Evolutionary conservation across 768 basidiomycete species (phyloP).

Genomic region (Leucosporidium creatinivorum): DNA sequence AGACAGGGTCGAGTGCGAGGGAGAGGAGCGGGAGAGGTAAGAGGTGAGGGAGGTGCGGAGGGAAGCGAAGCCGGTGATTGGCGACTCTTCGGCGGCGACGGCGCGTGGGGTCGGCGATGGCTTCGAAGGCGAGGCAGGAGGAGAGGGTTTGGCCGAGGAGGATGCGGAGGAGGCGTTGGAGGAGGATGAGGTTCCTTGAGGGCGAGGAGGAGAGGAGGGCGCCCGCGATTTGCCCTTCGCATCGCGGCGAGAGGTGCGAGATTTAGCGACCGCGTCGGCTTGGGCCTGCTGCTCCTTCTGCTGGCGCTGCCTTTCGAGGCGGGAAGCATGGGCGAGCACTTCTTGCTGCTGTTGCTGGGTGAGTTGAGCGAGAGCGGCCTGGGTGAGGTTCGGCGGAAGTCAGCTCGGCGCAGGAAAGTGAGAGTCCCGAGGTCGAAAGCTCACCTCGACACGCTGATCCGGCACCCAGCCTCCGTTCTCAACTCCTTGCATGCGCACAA

Average conservation of each 20-base stretch:
- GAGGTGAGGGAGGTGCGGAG: slow-evolving; percentile 7
- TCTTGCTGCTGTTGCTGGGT: slow-evolving; percentile 5
- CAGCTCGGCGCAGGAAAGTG: not conserved
- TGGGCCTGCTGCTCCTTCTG: slow-evolving; percentile 1
- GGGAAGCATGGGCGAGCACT: not conserved
- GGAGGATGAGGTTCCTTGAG: too few species aligned
- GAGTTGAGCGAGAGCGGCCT: slow-evolving; percentile 14
- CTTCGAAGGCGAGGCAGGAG: not conserved
- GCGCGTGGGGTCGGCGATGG: not conserved
- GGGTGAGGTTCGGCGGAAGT: not conserved
- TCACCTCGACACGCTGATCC: slow-evolving; percentile 28
- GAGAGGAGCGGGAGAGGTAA: slow-evolving; percentile 7
- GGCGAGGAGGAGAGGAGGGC: not conserved
- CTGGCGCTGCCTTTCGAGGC: slow-evolving; percentile 2
- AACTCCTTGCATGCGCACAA: slow-evolving; percentile 14
- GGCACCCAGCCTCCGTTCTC: slow-evolving; percentile 32
- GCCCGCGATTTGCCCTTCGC: too few species aligned
- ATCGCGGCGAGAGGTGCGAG: too few species aligned
- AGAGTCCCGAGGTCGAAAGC: not conserved
- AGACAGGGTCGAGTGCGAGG: not conserved
- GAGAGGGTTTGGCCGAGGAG: not conserved
- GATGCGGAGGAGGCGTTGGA: not conserved
- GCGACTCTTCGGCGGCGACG: not conserved
- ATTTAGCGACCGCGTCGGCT: slow-evolving; percentile 1
- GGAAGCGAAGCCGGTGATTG: not conserved